phyloP scores from a whole-genome alignment of 495 filamentous ascomycete species.

The Apiosordaria backusii region DNA sequence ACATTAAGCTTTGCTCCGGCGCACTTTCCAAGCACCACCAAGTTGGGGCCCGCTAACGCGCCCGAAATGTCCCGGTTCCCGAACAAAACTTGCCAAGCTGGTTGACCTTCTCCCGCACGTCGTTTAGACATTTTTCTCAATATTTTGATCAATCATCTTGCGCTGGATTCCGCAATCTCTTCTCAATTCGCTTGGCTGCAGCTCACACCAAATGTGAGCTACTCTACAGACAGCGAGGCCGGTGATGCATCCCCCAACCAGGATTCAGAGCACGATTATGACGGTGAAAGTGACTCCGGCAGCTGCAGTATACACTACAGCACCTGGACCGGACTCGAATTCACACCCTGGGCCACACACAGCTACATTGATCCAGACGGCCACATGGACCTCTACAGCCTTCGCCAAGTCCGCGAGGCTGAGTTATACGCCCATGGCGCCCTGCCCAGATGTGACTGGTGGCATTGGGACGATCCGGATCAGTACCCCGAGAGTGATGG shows the following conservation, averaged over 20 bases:
- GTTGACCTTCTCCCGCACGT: neutral
- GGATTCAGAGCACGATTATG: neutral
- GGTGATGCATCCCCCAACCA: neutral
- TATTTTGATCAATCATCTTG: neutral
- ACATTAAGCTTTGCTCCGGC: neutral
- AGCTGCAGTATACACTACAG: neutral
- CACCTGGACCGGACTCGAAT: slow-evolving; percentile 13
- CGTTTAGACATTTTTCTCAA: neutral
- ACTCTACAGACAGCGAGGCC: neutral
- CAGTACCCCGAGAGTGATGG: neutral
- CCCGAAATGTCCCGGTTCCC: neutral
- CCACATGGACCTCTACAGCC: neutral
- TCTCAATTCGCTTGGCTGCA: neutral
- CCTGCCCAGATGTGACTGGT: neutral
- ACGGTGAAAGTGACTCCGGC: neutral
- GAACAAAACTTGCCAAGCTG: neutral
- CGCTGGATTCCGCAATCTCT: neutral
- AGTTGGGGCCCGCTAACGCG: neutral
- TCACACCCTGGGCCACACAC: neutral
- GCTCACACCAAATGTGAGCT: neutral
- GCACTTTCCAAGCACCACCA: no score
- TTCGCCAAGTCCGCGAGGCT: neutral
- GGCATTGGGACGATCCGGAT: neutral
- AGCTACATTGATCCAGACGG: neutral
- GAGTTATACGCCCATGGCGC: neutral